Evolutionary conservation across 352 stramenopile genomes (phyloP), one percentile per base, ranked within the genome.

Genomic region (Phytopythium litorale): DNA sequence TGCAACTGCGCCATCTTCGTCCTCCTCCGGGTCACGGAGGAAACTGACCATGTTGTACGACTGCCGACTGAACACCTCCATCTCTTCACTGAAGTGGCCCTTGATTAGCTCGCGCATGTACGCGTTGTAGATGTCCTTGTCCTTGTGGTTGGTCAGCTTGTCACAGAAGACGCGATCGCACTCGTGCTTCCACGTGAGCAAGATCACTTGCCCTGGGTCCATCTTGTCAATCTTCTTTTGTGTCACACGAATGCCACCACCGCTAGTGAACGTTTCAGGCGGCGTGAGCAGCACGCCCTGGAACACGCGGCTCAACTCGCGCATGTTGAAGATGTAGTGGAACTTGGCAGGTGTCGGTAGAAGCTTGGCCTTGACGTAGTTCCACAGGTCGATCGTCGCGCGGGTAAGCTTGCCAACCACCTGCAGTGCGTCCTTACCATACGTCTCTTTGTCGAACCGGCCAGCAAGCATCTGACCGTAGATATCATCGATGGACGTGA

Each of bases 271-370:
- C 3, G 95, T 98, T 68, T 98, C 94, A 32, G 96, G 89, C 6
- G 97, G 96, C 1, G 96, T 99, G 28, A 99, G 76, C 38, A 99
- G 60, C 45, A 99, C 95, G 8, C 97, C 97, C 70, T 99, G 97
- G 65, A 99, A 99, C 0, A 99, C 96, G 53, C 96, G 91, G 66
- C 89, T 98, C 38, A 99, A 85, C 55, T 99, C 97, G 53, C 97
- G 93, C 95, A 99, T 99, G 67, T 99, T 99, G 81, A 99, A 99
- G 52, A 99, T 97, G 78, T 99, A 99, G 74, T 99, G 97, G 80
- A 99, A 99, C 64, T 99, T 99, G 33, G 96, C 93, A 13, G 97
- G 97, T 15, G 97, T 99, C 0, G 97, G 97, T 23, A 99, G 68
- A 67, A 99, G 94, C 65, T 98, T 98, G 15, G 89, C 85, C 74